A percentile compares a stretch with the other conserved stretches of the same genome.
Evolutionary conservation across 2,329 filamentous ascomycete genomes (phyloP).

Genomic region (Diaporthe eres): DNA sequence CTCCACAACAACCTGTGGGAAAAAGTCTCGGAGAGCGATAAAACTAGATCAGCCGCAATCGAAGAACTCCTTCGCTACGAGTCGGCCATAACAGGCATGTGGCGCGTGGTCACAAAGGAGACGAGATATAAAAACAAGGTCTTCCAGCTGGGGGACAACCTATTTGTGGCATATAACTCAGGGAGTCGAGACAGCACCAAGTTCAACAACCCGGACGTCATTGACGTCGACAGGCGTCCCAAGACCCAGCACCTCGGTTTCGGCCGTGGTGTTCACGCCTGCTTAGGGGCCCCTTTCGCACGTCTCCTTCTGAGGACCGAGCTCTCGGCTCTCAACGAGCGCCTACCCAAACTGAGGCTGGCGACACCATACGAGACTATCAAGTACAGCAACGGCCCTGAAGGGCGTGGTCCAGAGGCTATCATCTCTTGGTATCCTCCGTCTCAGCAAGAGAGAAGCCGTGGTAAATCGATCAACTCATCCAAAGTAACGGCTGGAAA

Average conservation of each 20-base stretch:
- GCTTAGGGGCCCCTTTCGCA: not conserved
- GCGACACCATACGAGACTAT: not conserved
- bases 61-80: conserved; percentile 21
- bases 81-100: conserved; percentile 11
- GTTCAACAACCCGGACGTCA: not conserved
- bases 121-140: not conserved
- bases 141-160: not conserved
- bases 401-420: not conserved
- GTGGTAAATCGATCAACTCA: not conserved
- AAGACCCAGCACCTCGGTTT: not conserved
- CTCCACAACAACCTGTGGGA: conserved; percentile 1
- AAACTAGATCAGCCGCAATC: not conserved
- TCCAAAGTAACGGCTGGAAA: too few relatives aligned
- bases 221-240: not conserved
- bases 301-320: not conserved
- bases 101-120: not conserved
- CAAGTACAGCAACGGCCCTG: not conserved
- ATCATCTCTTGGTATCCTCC: conserved; percentile 2
- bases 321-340: not conserved
- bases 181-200: conserved; percentile 1
- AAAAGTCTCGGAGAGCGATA: not conserved
- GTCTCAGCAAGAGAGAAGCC: not conserved
- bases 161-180: not conserved
- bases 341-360: not conserved
- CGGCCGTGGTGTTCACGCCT: not conserved